Base-by-base conservation (phyloP, 2,329 filamentous ascomycete species). In the Hypoxylon sp. region DNA sequence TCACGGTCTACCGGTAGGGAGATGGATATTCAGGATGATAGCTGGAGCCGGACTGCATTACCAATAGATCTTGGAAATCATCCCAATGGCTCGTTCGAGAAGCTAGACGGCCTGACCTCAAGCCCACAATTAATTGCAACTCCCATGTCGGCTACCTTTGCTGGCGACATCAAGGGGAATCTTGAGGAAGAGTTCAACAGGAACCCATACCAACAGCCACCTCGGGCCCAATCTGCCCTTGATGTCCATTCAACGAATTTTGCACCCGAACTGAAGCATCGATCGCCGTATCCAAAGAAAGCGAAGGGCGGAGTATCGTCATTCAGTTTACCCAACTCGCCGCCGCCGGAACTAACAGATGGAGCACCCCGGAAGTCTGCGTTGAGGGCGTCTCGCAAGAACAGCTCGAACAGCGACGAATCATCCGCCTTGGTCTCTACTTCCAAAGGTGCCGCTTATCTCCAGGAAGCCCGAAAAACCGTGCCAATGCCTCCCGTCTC, bases 211-310 rank as follows among this genome's bases (percentile, higher is more conserved):
- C 55, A 60, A 46, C 63, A 67, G 10, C 71, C 72, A 17, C 72
- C 68, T 7, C 73, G 73, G 51, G 70, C 76, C 9, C 75, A 76
- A 36, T 77, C 75, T 1, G 74, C 75, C 17, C 57, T 77, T 3
- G 75, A 78, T 25, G 61, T 77, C 28, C 69, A 74, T 36, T 73
- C 75, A 6, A 70, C 78, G 13, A 79, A 71, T 57, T 81, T 79
- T 63, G 73, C 79, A 19, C 80, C 81, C 1, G 72, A 78, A n/a
- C 73, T 79, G 3, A 81, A 79, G 43, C 80, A 82, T 41, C 81
- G 82, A 43, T 74, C 80, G 7, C 75, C 84, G 4, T 75, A 76
- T 48, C 59, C 72, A 70, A 77, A 71, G 65, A 61, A 75, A 65
- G 60, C 64, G 38, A 73, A 63, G 50, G 68, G 46, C 21, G 58